Percentiles rank a stretch among this genome's conserved stretches.
These are phyloP conservation scores for Metarhizium anisopliae DNA, from an alignment of 2,329 filamentous ascomycete species.

Conservation along the genomic window DNA sequence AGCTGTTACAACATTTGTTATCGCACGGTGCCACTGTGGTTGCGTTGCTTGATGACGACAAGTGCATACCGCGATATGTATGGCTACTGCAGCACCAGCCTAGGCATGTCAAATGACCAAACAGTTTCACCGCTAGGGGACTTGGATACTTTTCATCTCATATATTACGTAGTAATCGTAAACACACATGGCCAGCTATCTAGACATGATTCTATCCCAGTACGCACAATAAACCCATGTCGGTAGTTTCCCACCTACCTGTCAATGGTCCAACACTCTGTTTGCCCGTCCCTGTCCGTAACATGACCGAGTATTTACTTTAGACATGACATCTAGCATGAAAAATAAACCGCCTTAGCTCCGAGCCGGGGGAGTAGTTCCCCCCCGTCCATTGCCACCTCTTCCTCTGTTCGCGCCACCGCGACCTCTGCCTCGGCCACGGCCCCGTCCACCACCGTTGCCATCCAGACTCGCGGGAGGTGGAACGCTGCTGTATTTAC, in stretches of 20 bases:
- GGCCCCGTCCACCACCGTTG: constrained; percentile 29
- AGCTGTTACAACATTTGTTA: no score
- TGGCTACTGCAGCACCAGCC: not conserved
- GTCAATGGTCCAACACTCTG: not conserved
- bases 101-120: not conserved
- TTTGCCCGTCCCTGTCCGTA: not conserved
- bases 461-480: constrained; percentile 50
- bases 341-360: constrained; percentile 7
- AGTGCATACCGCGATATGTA: not conserved
- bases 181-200: not conserved
- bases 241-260: no score
- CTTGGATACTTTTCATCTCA: not conserved
- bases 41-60: no score
- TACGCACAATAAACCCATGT: not conserved
- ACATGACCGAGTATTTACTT: not conserved
- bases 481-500: constrained; percentile 45
- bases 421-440: constrained; percentile 30
- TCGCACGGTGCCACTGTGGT: no score
- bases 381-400: constrained; percentile 17
- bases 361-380: constrained; percentile 6
- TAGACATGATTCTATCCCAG: not conserved
- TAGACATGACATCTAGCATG: not conserved
- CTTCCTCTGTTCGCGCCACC: constrained; percentile 26
- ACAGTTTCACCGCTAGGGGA: not conserved
- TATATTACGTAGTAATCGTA: not conserved